Conservation (phyloP, 2,329 filamentous ascomycete species). For the Parastagonospora nodorum region DNA sequence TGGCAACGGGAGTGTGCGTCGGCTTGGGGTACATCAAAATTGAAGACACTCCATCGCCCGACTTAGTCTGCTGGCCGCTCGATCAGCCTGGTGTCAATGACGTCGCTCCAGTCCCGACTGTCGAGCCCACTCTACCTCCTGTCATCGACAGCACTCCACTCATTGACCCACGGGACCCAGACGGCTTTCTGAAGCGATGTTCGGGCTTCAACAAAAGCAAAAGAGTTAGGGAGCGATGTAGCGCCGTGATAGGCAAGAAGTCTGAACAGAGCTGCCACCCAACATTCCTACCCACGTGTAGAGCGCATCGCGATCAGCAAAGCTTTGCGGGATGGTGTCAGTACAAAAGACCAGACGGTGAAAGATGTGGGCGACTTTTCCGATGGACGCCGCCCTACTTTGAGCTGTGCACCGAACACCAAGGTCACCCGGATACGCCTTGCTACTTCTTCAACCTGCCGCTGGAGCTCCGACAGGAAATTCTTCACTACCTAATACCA, state of each 20-base stretch:
- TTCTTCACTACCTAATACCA: conserved; percentile 40
- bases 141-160: conserved; percentile 10
- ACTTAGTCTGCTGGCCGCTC: not conserved
- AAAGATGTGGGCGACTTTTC: conserved; percentile 32
- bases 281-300: conserved; percentile 36
- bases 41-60: conserved; percentile 12
- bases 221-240: conserved; percentile 18
- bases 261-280: conserved; percentile 27
- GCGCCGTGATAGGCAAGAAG: conserved; percentile 25
- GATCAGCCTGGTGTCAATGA: not conserved
- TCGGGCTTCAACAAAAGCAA: conserved; percentile 37
- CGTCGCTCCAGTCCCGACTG: not conserved
- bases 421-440: conserved; percentile 30
- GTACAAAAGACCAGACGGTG: conserved; percentile 17
- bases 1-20: not conserved
- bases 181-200: conserved; percentile 33
- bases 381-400: conserved; percentile 36
- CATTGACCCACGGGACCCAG: conserved; percentile 31
- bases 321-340: conserved; percentile 35
- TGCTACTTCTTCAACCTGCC: conserved; percentile 41
- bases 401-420: conserved; percentile 35
- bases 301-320: conserved; percentile 34
- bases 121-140: not conserved
- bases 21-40: conserved; percentile 9
- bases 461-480: conserved; percentile 36